phyloP scores from a whole-genome alignment of 2,329 filamentous ascomycete species.

The Clarireedia monteithiana region DNA sequence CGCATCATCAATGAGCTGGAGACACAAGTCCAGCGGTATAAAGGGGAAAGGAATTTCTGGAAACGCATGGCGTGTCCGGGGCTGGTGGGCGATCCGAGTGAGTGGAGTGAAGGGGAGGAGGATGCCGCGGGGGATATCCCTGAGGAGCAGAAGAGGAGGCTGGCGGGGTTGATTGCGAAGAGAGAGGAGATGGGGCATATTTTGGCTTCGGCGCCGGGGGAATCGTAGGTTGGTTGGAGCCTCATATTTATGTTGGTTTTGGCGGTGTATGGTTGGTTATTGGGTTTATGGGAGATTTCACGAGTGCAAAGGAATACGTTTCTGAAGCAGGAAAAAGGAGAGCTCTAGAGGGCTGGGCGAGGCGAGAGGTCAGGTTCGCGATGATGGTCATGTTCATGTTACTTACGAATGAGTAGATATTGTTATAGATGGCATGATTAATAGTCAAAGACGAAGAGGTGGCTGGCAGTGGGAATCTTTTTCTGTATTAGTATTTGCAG shows the following conservation, averaged over 20 bases:
- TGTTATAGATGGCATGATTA: too few relatives aligned
- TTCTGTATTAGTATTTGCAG: too few relatives aligned
- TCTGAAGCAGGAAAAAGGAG: too few relatives aligned
- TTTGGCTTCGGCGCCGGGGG: neutral
- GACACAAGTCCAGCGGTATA: constrained; percentile 43
- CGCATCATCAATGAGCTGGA: constrained; percentile 44
- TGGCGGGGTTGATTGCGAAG: neutral
- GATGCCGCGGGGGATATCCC: constrained; percentile 49
- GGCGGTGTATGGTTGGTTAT: too few relatives aligned
- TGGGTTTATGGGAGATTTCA: too few relatives aligned
- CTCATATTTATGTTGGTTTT: too few relatives aligned
- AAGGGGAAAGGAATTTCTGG: constrained; percentile 58
- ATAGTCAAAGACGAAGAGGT: too few relatives aligned
- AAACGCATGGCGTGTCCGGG: constrained; percentile 58
- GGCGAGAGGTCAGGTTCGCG: too few relatives aligned
- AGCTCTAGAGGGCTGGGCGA: too few relatives aligned
- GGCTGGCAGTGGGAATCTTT: too few relatives aligned
- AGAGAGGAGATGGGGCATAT: constrained; percentile 4
- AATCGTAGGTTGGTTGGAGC: neutral
- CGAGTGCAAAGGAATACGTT: too few relatives aligned
- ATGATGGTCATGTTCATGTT: neutral
- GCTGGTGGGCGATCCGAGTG: constrained; percentile 45
- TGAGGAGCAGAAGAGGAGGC: constrained; percentile 18
- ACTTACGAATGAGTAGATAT: neutral
- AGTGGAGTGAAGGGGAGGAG: constrained; percentile 52